These are phyloP conservation scores for Phoma sp. DNA, from an alignment of 2,329 filamentous ascomycete genomes.

Conservation along the genomic window DNA sequence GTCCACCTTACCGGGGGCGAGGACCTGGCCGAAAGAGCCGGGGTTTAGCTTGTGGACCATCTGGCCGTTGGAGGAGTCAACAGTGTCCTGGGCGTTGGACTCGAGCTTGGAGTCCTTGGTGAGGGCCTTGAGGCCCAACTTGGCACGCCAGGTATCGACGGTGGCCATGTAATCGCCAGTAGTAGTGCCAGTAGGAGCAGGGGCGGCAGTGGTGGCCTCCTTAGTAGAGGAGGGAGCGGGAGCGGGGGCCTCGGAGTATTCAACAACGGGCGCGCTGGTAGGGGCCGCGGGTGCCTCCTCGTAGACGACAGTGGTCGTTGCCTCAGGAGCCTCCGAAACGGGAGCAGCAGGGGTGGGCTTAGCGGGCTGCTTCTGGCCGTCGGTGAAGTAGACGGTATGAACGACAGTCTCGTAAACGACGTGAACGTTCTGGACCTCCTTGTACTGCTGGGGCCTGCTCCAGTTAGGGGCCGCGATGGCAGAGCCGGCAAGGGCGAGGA, in stretches of 20 bases:
- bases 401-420: constrained; percentile 39
- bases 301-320: constrained; percentile 19
- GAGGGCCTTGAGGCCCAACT: constrained; percentile 35
- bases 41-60: constrained; percentile 45
- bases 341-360: constrained; percentile 15
- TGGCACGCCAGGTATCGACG: constrained; percentile 37
- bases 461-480: constrained; percentile 31
- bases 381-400: constrained; percentile 35
- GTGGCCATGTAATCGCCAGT: constrained; percentile 35
- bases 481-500: constrained; percentile 44
- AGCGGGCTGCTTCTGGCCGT: constrained; percentile 19
- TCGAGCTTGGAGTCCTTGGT: constrained; percentile 29
- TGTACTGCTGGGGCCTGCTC: constrained; percentile 17
- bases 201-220: constrained; percentile 16
- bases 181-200: constrained; percentile 17
- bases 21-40: constrained; percentile 39
- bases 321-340: constrained; percentile 7
- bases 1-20: constrained; percentile 33
- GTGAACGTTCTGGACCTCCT: constrained; percentile 29
- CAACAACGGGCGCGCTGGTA: constrained; percentile 7
- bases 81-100: constrained; percentile 35
- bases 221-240: constrained; percentile 17
- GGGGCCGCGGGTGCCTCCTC: constrained; percentile 14
- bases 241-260: constrained; percentile 10
- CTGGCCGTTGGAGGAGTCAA: constrained; percentile 33